Percentiles rank a stretch among this genome's conserved stretches.
These are phyloP conservation scores for Gloeostereum incarnatum DNA, from an alignment of 768 basidiomycete genomes.

Conservation along the genomic window DNA sequence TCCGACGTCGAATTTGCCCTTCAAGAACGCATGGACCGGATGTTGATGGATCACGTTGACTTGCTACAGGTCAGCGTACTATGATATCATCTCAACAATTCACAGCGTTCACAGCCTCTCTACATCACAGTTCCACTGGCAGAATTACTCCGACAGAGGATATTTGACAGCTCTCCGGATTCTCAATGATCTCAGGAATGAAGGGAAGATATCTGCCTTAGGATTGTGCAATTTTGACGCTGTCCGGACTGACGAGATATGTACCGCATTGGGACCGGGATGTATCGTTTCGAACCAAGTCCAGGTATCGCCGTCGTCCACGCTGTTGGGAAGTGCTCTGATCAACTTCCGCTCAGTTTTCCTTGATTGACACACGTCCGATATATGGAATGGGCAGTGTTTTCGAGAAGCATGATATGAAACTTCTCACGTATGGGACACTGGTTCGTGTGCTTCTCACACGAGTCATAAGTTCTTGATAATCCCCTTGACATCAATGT, in stretches of 20 bases:
- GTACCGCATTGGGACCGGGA: slow-evolving; percentile 61
- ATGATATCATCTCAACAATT: background rate
- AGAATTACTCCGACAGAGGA: slow-evolving; percentile 47
- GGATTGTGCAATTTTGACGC: slow-evolving; percentile 82
- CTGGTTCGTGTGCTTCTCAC: slow-evolving; percentile 41
- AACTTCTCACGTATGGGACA: slow-evolving; percentile 76
- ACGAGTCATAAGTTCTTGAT: slow-evolving; percentile 3
- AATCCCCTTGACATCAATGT: slow-evolving; percentile 51
- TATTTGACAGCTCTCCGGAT: slow-evolving; percentile 35
- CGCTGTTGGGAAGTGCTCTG: no score
- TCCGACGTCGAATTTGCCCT: slow-evolving; percentile 52
- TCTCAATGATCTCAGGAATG: slow-evolving; percentile 48
- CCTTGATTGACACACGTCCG: slow-evolving; percentile 71
- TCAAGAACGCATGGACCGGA: slow-evolving; percentile 61
- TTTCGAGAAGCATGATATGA: slow-evolving; percentile 62
- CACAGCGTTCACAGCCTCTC: background rate
- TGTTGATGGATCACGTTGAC: slow-evolving; percentile 52
- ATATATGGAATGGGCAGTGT: slow-evolving; percentile 71
- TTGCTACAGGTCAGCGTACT: slow-evolving; percentile 52
- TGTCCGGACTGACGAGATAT: slow-evolving; percentile 68
- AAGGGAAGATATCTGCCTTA: slow-evolving; percentile 53
- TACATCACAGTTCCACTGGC: slow-evolving; percentile 87
- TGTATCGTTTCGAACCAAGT: slow-evolving; percentile 78
- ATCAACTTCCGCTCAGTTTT: slow-evolving; percentile 43
- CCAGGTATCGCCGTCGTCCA: slow-evolving; percentile 46